These are phyloP conservation scores for Imleria badia DNA, from an alignment of 768 basidiomycete species.

Conservation along the genomic window DNA sequence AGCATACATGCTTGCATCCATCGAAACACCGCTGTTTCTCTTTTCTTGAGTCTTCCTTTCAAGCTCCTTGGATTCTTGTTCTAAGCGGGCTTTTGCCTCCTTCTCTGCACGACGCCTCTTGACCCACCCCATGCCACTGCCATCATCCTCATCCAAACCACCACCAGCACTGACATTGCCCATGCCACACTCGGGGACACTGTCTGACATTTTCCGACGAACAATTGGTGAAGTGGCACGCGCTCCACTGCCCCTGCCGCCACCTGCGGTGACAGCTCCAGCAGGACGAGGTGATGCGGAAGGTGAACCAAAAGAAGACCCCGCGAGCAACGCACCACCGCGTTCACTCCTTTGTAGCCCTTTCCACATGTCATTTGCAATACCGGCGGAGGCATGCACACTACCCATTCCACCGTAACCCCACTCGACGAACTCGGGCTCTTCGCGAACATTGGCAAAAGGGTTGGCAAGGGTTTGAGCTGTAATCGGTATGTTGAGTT, in stretches of 20 bases:
- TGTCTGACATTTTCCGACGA: slow-evolving; percentile 18
- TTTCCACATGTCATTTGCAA: slow-evolving; percentile 31
- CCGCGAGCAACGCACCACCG: slow-evolving; percentile 24
- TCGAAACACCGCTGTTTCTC: slow-evolving; percentile 22
- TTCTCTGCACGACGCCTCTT: slow-evolving; percentile 60
- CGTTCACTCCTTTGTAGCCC: slow-evolving; percentile 27
- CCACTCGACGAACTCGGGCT: slow-evolving; percentile 90
- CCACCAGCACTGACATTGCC: slow-evolving; percentile 20
- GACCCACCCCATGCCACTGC: slow-evolving; percentile 87
- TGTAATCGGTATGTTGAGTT: not conserved
- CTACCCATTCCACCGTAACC: slow-evolving; percentile 86
- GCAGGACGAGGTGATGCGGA: slow-evolving; percentile 18
- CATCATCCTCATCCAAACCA: slow-evolving; percentile 65
- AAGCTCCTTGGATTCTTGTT: slow-evolving; percentile 17
- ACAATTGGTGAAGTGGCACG: slow-evolving; percentile 7
- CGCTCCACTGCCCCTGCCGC: slow-evolving; percentile 11
- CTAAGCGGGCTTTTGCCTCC: slow-evolving; percentile 38
- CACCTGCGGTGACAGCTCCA: slow-evolving; percentile 29
- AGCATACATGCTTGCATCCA: slow-evolving; percentile 22
- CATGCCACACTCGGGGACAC: slow-evolving; percentile 29
- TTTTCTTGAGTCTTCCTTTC: slow-evolving; percentile 18
- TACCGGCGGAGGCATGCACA: slow-evolving; percentile 30
- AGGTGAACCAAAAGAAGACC: slow-evolving; percentile 7
- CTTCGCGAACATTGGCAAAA: slow-evolving; percentile 61
- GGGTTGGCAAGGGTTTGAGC: slow-evolving; percentile 47